Evolutionary conservation across 2,329 filamentous ascomycete genomes (phyloP).

Genomic region (Talaromyces atroroseus): DNA sequence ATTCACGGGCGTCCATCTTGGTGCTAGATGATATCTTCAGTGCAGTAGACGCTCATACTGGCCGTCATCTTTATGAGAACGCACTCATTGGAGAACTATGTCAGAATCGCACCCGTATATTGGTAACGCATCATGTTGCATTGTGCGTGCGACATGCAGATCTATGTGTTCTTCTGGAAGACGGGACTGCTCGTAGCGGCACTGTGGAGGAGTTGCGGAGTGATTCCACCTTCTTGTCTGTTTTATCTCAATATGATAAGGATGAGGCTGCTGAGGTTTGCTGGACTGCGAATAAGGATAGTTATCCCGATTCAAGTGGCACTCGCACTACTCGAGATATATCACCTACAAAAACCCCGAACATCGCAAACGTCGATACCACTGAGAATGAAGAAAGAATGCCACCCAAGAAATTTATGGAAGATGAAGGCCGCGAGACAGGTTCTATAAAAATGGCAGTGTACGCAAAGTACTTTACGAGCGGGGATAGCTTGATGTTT

Average conservation of each 20-base stretch:
- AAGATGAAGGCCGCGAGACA: slow-evolving; percentile 65
- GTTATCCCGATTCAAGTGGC: neutral
- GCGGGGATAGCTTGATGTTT: slow-evolving; percentile 58
- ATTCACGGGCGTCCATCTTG: slow-evolving; percentile 70
- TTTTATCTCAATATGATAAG: slow-evolving; percentile 35
- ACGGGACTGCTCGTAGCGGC: slow-evolving; percentile 61
- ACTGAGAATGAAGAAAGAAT: neutral
- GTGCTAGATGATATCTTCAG: slow-evolving; percentile 81
- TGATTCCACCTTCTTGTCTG: slow-evolving; percentile 33
- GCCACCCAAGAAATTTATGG: slow-evolving; percentile 57
- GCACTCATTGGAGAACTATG: slow-evolving; percentile 68
- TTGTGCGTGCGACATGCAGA: slow-evolving; percentile 66
- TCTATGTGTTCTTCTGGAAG: slow-evolving; percentile 67
- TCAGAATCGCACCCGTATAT: slow-evolving; percentile 63
- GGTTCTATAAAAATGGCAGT: slow-evolving; percentile 63
- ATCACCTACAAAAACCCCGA: neutral
- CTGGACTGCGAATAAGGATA: neutral
- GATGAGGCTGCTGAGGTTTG: slow-evolving; percentile 38
- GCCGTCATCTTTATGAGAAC: slow-evolving; percentile 71
- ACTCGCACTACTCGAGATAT: neutral
- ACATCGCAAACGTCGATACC: neutral
- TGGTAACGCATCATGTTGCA: slow-evolving; percentile 75
- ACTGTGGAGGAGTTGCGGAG: slow-evolving; percentile 54
- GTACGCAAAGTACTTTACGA: slow-evolving; percentile 64
- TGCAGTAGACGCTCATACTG: slow-evolving; percentile 73